A percentile compares a stretch with the other conserved stretches of the same genome.
Conservation (phyloP, 179 eudicot genomes). For the Beta macrorhiza region DNA sequence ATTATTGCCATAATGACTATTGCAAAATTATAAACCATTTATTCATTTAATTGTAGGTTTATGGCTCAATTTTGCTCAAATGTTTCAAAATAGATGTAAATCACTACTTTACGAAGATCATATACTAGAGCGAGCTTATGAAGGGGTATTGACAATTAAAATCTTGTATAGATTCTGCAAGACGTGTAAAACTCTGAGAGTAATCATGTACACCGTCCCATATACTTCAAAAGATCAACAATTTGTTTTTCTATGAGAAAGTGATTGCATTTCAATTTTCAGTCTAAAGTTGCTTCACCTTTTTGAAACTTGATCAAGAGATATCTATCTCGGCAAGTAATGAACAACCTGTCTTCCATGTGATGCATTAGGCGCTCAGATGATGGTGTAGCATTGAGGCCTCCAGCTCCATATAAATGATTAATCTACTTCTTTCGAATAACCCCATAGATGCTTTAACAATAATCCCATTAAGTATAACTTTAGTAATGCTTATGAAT, state of each 20-base stretch:
- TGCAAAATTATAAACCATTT: neutral
- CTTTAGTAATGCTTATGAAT: too few relatives aligned
- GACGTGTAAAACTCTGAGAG: conserved; percentile 6
- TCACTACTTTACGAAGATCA: neutral
- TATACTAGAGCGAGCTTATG: neutral
- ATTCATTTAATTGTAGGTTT: conserved; percentile 6
- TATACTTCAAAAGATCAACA: neutral
- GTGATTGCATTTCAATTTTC: neutral
- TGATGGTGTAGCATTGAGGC: neutral
- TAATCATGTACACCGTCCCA: conserved; percentile 9
- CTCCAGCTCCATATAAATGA: too few relatives aligned
- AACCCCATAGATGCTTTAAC: too few relatives aligned
- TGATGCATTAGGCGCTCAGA: too few relatives aligned
- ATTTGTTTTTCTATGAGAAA: neutral
- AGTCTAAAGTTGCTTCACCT: neutral
- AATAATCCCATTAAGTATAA: too few relatives aligned
- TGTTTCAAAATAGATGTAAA: neutral
- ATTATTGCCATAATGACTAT: conserved; percentile 15
- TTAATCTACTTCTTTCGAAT: too few relatives aligned
- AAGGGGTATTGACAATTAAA: conserved; percentile 5
- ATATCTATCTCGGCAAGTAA: neutral
- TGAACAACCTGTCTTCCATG: neutral
- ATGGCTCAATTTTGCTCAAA: conserved; percentile 2
- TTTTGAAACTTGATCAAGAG: neutral
- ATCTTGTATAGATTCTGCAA: conserved; percentile 30